phyloP scores from a whole-genome alignment of 1,139 yeast genomes.

The Candida sp. region DNA sequence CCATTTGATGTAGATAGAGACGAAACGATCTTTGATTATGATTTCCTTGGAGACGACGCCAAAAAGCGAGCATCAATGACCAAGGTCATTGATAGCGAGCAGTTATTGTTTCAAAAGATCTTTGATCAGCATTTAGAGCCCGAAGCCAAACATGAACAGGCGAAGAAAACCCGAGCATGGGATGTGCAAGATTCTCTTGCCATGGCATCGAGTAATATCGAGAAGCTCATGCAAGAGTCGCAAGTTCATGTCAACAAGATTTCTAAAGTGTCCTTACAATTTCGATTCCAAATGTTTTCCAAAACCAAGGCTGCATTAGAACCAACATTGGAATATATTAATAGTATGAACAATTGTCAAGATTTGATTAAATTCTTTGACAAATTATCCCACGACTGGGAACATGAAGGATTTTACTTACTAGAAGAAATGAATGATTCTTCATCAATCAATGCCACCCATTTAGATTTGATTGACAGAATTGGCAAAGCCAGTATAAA shows the following conservation, averaged over 20 bases:
- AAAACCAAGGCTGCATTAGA: slow-evolving; percentile 18
- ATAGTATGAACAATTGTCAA: slow-evolving; percentile 5
- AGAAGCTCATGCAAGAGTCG: slow-evolving; percentile 2
- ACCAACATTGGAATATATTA: slow-evolving; percentile 22
- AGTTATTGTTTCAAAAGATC: slow-evolving; percentile 20
- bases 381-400: slow-evolving; percentile 11
- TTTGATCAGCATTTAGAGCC: slow-evolving; percentile 13
- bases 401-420: slow-evolving; percentile 2
- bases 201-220: background rate
- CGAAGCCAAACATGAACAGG: slow-evolving; percentile 4
- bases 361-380: slow-evolving; percentile 15
- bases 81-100: slow-evolving; percentile 18
- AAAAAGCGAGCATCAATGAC: background rate
- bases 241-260: slow-evolving; percentile 3
- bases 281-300: slow-evolving; percentile 14
- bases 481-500: slow-evolving; percentile 11
- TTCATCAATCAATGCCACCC: slow-evolving; percentile 11
- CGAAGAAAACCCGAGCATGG: background rate
- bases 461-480: slow-evolving; percentile 14
- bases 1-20: slow-evolving; percentile 14
- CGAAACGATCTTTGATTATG: slow-evolving; percentile 13
- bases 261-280: slow-evolving; percentile 6
- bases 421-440: slow-evolving; percentile 2
- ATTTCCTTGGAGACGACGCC: slow-evolving; percentile 8
- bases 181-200: background rate